phyloP scores from a whole-genome alignment of 495 filamentous ascomycete species.

The Glonium stellatum region DNA sequence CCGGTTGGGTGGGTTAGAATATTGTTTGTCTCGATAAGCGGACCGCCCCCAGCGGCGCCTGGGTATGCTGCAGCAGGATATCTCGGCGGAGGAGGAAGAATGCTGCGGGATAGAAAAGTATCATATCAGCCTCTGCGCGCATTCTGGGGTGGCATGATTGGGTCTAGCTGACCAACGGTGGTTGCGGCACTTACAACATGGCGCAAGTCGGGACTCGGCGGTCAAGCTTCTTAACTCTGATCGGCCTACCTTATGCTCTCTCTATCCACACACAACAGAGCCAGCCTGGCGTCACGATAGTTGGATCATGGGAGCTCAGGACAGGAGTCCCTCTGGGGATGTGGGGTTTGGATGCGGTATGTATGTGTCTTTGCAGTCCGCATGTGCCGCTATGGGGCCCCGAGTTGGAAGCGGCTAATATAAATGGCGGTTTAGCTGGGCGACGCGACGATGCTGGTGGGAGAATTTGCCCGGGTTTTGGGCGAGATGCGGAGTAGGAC shows the following conservation, averaged over 20 bases:
- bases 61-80: constrained; percentile 64
- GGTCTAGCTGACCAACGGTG: constrained; percentile 4
- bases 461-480: neutral
- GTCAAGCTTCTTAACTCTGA: neutral
- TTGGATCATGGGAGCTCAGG: neutral
- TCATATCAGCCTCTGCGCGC: constrained; percentile 4
- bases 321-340: neutral
- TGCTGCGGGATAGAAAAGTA: constrained; percentile 42
- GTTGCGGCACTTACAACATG: constrained; percentile 26
- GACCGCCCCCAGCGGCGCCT: constrained; percentile 53
- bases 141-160: constrained; percentile 14
- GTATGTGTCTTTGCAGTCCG: neutral
- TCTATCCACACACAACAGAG: neutral
- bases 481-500: neutral
- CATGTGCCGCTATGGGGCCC: constrained; percentile 1
- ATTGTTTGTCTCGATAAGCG: constrained; percentile 89
- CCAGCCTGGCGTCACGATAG: neutral
- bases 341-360: neutral
- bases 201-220: constrained; percentile 11
- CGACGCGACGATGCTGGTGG: neutral
- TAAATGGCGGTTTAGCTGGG: neutral
- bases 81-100: constrained; percentile 76
- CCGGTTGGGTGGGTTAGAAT: constrained; percentile 70
- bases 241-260: neutral
- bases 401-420: neutral